These are phyloP conservation scores for Diplodia sapinea DNA, from an alignment of 2,329 filamentous ascomycete species.

Conservation along the genomic window DNA sequence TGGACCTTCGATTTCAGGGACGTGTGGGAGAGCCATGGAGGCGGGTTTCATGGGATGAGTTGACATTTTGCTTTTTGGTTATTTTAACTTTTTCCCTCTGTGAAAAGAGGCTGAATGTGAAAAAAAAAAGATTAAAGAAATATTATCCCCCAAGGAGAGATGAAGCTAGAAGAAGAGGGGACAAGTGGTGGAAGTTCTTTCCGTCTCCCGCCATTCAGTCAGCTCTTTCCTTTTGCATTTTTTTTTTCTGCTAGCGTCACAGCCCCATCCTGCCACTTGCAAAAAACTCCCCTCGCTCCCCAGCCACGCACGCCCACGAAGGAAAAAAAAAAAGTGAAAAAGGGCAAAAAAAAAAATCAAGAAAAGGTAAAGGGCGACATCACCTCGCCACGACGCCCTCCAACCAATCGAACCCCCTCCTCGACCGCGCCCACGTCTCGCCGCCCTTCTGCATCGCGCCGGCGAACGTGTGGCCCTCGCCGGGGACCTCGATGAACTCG, in stretches of 20 bases:
- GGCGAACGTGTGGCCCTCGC: constrained; percentile 54
- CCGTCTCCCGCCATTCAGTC: neutral
- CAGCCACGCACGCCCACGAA: neutral
- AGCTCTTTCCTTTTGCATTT: neutral
- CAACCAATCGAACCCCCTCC: constrained; percentile 52
- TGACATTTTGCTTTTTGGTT: neutral
- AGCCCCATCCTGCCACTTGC: neutral
- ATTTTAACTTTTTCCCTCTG: too few species aligned
- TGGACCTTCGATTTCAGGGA: constrained; percentile 30
- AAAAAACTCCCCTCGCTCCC: too few species aligned
- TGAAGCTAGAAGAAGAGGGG: neutral
- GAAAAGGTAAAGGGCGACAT: too few species aligned
- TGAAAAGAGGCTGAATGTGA: neutral
- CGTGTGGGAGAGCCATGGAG: constrained; percentile 26
- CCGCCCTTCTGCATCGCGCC: constrained; percentile 51
- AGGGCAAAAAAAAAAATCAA: neutral
- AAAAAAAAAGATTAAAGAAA: neutral
- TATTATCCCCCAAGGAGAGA: too few species aligned
- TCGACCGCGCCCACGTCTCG: constrained; percentile 41
- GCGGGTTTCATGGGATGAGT: constrained; percentile 19
- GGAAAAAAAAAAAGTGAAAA: neutral
- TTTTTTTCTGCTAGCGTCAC: neutral
- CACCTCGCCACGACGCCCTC: constrained; percentile 35
- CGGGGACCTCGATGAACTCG: constrained; percentile 48
- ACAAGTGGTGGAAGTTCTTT: neutral